A percentile compares a stretch with the other conserved stretches of the same genome.
These are phyloP conservation scores for Fistulinella cinereoalba DNA, from an alignment of 1,284 basidiomycete genomes.

Conservation along the genomic window DNA sequence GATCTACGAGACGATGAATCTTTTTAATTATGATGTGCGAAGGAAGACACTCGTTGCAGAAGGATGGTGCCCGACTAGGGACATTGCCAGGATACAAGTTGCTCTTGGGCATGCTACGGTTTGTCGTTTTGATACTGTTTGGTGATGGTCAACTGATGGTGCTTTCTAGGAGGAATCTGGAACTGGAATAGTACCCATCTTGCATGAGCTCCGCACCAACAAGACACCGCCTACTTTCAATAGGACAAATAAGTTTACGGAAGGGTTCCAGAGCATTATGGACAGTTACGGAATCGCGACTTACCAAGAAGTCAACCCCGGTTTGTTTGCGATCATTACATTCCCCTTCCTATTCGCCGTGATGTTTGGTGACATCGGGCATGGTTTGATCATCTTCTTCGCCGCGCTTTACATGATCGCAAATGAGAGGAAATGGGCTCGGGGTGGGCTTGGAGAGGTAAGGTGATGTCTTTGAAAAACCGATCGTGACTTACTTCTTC, in stretches of 20 bases:
- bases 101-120: conserved; percentile 92
- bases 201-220: conserved; percentile 87
- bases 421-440: conserved; percentile 79
- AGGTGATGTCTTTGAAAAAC: conserved; percentile 21
- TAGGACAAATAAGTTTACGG: conserved; percentile 95
- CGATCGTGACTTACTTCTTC: conserved; percentile 13
- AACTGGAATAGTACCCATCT: conserved; percentile 87
- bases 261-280: conserved; percentile 97
- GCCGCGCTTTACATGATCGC: conserved; percentile 84
- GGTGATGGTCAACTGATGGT: conserved; percentile 2
- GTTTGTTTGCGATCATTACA: conserved; percentile 89
- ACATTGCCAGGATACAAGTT: conserved; percentile 84
- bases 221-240: conserved; percentile 96
- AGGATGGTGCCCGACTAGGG: conserved; percentile 95
- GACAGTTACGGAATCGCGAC: conserved; percentile 94
- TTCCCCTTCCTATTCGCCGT: conserved; percentile 99
- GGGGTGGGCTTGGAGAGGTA: conserved; percentile 77
- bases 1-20: conserved; percentile 91
- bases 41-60: conserved; percentile 96
- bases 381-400: conserved; percentile 82
- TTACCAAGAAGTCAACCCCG: conserved; percentile 98
- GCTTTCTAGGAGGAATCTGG: conserved; percentile 81
- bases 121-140: conserved; percentile 28
- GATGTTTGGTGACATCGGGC: conserved; percentile 99
- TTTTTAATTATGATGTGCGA: conserved; percentile 92